Evolutionary conservation across 192 early-diverging fungal genomes (phyloP), one percentile per base, ranked within the genome.

Genomic region (Mortierella alpina): DNA sequence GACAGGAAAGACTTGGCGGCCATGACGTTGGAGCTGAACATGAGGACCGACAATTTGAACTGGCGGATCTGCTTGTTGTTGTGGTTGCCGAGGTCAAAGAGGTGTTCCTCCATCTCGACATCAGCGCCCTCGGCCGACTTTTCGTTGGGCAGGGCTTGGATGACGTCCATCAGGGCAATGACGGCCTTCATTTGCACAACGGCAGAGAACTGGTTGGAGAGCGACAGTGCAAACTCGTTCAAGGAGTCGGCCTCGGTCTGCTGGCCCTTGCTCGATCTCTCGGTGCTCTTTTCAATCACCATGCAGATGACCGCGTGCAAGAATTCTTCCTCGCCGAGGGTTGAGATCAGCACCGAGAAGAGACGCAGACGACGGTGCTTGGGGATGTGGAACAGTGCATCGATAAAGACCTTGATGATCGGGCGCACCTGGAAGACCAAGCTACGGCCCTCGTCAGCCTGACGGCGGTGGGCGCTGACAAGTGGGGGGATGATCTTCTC

Each of bases 371-470:
- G 91, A 56, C 98, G 89, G 82, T 98, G 96, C 54, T 92, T 91
- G 52, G 98, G 98, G 75, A 99, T 96, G 80, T 97, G 96, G 70
- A 87, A 86, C 71, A 97, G 74, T 7, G 96, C 93, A 71, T 97
- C 94, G 22, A 97, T 92, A 89, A 99, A 98, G 63, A 96, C 91
- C 68, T 94, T 89, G 76, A 97, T 82, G 50, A 97, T 90, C 6
- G 92, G 91, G 18, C 90, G 91, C 15, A 96, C 91, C 41, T 90
- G 79, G 5, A 85, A 59, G n/a, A 72, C 77, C 64, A 86, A 23
- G 23, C 59, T 79, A 31, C 66, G 70, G 46, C 61, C 69, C 17
- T 75, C 73, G 13, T 81, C 79, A 41, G 84, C 71, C 55, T 68
- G 75, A 46, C 77, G 77, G 52, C 88, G 83, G 47, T 80, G 83